A percentile compares a stretch with the other conserved stretches of the same genome.
Evolutionary conservation across 257 asterid species (phyloP).

Genomic region (Nicotiana benthamiana): DNA sequence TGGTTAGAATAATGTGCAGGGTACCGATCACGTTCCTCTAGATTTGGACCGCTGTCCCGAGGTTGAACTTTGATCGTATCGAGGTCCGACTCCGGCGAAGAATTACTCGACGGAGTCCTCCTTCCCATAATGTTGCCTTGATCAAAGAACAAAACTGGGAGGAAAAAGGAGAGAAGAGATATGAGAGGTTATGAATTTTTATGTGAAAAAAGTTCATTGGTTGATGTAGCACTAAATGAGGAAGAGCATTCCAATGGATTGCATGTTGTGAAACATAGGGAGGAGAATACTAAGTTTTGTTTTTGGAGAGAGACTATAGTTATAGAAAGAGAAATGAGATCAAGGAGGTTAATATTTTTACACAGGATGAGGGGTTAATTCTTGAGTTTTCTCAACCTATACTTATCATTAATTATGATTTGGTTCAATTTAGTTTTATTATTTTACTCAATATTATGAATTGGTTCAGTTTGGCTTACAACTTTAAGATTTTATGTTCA

Average conservation of each 20-base stretch:
- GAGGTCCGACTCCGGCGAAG: conserved; percentile 42
- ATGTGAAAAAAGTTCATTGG: neutral
- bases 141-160: neutral
- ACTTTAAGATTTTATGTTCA: too few relatives aligned
- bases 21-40: neutral
- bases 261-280: neutral
- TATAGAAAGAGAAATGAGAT: neutral
- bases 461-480: too few relatives aligned
- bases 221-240: conserved; percentile 4
- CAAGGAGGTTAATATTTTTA: neutral
- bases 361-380: neutral
- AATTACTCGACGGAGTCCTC: conserved; percentile 38
- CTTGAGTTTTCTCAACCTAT: too few relatives aligned
- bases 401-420: too few relatives aligned
- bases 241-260: neutral
- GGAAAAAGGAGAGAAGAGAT: neutral
- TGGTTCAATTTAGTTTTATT: neutral
- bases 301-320: neutral
- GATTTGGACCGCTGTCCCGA: conserved; percentile 14
- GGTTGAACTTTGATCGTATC: conserved; percentile 38
- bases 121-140: conserved; percentile 37
- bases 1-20: neutral
- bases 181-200: neutral
- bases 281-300: neutral
- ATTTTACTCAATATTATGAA: too few relatives aligned